Base-by-base conservation (phyloP, 257 asterid genomes). In the Petrea volubilis region DNA sequence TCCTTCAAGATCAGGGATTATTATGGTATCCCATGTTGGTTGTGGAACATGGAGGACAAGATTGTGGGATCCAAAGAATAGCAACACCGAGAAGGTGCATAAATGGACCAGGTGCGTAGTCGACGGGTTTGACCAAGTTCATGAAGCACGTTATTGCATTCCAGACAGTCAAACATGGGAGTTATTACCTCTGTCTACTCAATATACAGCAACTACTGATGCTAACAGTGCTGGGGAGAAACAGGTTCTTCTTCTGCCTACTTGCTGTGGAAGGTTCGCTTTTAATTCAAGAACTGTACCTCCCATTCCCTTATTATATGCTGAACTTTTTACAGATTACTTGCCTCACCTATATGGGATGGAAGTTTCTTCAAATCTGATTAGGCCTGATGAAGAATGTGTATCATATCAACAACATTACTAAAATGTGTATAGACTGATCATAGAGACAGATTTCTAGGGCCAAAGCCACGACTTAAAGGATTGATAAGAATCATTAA, bases 91-190 rank as follows among this genome's bases (percentile, higher is more conserved):
- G 60, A 44, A 72, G 61, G 40, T 75, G 61, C 47, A 65, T 59
- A 40, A 70, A 43, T 94, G 99, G 99, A 81, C 80, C 71, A 86
- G 89, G 82, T 94, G 97, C 87, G 61, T 72, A 51, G 93, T 89
- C 41, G 99, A 94, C 72, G 73, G 78, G 51, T 74, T 79, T 79
- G 83, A 77, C 50, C 60, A 77, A 67, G 83, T 89, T 72, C 76
- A 74, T 24, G 74, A 76, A 66, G 95, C 97, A 36, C 83, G 82
- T 49, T 76, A 78, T 72, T 89, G 96, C 79, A 91, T 89, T 79
- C 93, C 95, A 36, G 99, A 94, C 24, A 91, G 97, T 81, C 96
- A 89, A 74, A 73, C 79, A 67, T 94, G 99, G 99, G 92, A 89
- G 66, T 87, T 96, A 18, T 83, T 91, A 72, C 99, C 97, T 21